A percentile compares a stretch with the other conserved stretches of the same genome.
These are phyloP conservation scores for Colletotrichum aenigma DNA, from an alignment of 2,329 filamentous ascomycete genomes.

Conservation along the genomic window DNA sequence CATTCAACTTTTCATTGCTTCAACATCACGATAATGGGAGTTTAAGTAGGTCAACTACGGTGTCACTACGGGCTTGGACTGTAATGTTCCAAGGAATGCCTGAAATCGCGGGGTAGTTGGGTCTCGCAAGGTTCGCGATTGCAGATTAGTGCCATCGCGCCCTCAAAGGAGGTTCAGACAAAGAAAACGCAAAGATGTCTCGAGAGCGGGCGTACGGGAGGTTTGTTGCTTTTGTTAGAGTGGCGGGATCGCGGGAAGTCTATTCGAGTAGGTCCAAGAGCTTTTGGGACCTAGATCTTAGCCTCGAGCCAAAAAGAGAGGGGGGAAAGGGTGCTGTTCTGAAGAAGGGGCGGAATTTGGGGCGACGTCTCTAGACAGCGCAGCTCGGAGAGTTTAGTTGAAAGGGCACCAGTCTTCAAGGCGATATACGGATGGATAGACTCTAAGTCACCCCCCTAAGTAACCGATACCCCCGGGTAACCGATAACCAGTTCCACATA, in stretches of 20 bases:
- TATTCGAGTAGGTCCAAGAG: background rate
- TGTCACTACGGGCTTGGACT: too few relatives aligned
- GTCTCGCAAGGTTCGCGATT: background rate
- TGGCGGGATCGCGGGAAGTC: slow-evolving; percentile 5
- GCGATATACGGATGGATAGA: background rate
- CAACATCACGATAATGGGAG: background rate
- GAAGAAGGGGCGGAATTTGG: background rate
- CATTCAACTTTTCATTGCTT: background rate
- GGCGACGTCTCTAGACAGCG: fast-evolving
- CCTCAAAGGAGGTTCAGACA: background rate
- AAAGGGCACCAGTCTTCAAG: background rate
- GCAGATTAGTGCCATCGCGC: background rate
- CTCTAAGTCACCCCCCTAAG: background rate
- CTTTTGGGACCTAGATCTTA: background rate
- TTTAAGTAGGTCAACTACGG: background rate
- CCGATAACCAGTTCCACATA: too few relatives aligned
- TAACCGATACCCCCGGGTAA: too few relatives aligned
- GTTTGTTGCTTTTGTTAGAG: background rate
- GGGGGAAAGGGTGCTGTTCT: background rate
- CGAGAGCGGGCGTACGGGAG: background rate
- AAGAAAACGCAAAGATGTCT: background rate
- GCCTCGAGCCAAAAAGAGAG: background rate
- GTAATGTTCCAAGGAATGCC: background rate
- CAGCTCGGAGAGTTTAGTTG: fast-evolving
- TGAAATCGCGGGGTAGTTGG: background rate